Conservation (phyloP, 306 rosid species). For the Delonix regia region DNA sequence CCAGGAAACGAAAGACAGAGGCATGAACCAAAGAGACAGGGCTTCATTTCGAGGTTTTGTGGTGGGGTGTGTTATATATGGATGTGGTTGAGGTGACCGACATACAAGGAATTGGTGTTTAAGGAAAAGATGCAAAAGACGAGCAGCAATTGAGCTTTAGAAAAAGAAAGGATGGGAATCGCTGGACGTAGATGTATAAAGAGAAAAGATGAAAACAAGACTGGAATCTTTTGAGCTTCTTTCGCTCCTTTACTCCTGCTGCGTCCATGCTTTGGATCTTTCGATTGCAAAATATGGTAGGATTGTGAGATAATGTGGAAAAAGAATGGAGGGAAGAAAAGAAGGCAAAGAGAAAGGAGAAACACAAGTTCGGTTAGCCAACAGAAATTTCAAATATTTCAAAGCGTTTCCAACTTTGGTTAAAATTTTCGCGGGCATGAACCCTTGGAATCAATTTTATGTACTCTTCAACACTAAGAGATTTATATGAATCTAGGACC, state of each 20-base stretch:
- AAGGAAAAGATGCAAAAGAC: not conserved
- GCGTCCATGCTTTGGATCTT: not conserved
- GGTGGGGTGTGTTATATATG: not conserved
- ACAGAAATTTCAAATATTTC: slow-evolving; percentile 53
- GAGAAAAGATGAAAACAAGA: slow-evolving; percentile 1
- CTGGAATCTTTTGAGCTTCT: not conserved
- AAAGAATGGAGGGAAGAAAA: slow-evolving; percentile 18
- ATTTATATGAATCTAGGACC: not conserved
- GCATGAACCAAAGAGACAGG: not conserved
- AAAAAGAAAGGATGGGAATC: slow-evolving; percentile 17
- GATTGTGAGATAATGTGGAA: slow-evolving; percentile 3
- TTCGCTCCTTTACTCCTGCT: slow-evolving; percentile 9
- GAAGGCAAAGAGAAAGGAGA: slow-evolving; percentile 22
- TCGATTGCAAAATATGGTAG: slow-evolving; percentile 21
- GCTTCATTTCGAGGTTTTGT: not conserved
- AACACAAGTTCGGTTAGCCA: slow-evolving; percentile 16
- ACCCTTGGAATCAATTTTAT: not conserved
- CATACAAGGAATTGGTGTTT: not conserved
- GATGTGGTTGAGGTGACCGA: not conserved
- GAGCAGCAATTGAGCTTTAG: not conserved
- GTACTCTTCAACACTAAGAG: not conserved
- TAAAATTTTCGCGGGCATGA: slow-evolving; percentile 10
- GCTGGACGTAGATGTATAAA: not conserved
- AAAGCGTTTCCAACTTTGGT: slow-evolving; percentile 29
- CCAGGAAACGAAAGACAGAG: not conserved